These are phyloP conservation scores for Cyclostephanos invisitatus DNA, from an alignment of 108 stramenopile genomes.

Conservation along the genomic window DNA sequence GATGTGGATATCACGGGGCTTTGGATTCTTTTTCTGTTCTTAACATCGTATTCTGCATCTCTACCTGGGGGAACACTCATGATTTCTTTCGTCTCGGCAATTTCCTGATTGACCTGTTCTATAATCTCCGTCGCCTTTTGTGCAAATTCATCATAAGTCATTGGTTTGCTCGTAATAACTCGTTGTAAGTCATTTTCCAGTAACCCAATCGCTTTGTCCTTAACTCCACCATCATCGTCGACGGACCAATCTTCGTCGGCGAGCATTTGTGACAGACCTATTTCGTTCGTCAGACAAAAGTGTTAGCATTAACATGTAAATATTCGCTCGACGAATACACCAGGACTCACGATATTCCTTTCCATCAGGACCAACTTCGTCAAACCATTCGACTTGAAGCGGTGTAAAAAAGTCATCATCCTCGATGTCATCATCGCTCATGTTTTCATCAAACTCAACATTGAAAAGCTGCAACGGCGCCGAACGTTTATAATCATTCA, in stretches of 20 bases:
- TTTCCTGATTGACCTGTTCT: conserved; percentile 46
- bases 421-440: conserved; percentile 23
- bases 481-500: conserved; percentile 17
- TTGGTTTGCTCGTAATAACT: not conserved
- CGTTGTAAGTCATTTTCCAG: conserved; percentile 18
- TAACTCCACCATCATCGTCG: conserved; percentile 23
- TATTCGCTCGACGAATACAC: not conserved
- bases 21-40: not conserved
- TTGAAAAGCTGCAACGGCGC: conserved; percentile 1
- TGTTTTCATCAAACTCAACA: not conserved
- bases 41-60: conserved; percentile 45
- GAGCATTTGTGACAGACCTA: conserved; percentile 51
- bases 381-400: conserved; percentile 51
- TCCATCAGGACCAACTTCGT: conserved; percentile 62
- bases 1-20: not conserved
- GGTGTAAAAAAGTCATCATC: conserved; percentile 28
- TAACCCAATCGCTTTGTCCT: conserved; percentile 12
- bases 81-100: conserved; percentile 56
- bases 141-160: conserved; percentile 54
- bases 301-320: not conserved
- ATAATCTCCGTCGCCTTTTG: conserved; percentile 48
- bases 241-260: conserved; percentile 59
- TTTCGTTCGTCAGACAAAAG: not conserved
- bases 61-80: conserved; percentile 49
- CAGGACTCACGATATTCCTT: conserved; percentile 43